Base-by-base conservation (phyloP, 176 grass and related monocot genomes). In the Oryza brachyantha region DNA sequence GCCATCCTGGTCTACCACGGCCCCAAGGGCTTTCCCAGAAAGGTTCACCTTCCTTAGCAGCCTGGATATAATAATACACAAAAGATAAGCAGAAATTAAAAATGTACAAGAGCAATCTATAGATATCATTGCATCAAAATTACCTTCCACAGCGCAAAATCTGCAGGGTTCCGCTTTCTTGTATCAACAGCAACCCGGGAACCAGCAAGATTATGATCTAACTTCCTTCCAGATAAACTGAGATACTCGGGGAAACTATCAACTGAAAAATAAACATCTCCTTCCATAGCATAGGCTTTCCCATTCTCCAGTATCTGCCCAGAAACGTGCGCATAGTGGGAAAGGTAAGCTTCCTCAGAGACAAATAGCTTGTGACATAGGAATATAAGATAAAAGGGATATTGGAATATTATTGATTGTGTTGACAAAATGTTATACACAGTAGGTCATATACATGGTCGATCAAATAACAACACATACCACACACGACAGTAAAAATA, bases 1-100 rank as follows among this genome's bases (percentile, higher is more conserved):
- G 92, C 92, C 92, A 94, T 69, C 92, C 92, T 5, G 92, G 92
- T 62, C 92, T 91, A 70, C 92, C 92, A 50, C 8, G 72, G 48
- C 92, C 92, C 92, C 92, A 94, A 32, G 92, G 92, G 37, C 89
- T 91, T 40, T 91, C 80, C 92, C 92, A 94, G 64, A 46, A 91
- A 40, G 83, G 88, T 5, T 91, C 89, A 39, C 89, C 86, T 61
- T 87, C 83, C 43, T 91, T 91, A 55, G 92, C 83, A 61, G 68
- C 68, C 86, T 91, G 76, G 43, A 84, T 8, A 77, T 1, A 29
- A 16, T 73, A 54, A 71, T 82, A 64, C 65, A 1, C 17, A 8
- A 80, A 78, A 45, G 2, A 85, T 82, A 50, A 83, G 61, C 32
- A 87, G 12, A 85, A 79, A 72, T 5, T 28, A 16, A 28, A 9